Conservation (phyloP, 148 eudicot species). For the Rhododendron molle region DNA sequence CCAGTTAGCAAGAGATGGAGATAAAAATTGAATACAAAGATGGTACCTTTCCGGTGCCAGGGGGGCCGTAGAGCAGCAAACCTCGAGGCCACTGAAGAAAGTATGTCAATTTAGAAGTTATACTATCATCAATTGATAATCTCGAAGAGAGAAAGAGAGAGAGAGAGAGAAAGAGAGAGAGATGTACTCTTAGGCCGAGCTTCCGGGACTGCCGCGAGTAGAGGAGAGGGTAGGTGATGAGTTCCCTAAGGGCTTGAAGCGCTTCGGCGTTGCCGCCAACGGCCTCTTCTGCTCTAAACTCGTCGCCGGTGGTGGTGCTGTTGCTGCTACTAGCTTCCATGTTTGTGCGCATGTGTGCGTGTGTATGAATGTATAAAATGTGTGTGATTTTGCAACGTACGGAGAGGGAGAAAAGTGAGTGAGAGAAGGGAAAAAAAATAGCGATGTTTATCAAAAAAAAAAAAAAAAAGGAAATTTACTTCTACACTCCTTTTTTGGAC, state of each 20-base stretch:
- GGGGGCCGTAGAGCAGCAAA: conserved; percentile 89
- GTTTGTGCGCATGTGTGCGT: background rate
- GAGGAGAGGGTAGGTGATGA: conserved; percentile 55
- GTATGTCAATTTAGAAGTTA: background rate
- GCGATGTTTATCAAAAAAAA: too few relatives aligned
- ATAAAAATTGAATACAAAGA: background rate
- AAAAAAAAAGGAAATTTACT: too few relatives aligned
- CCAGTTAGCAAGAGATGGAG: background rate
- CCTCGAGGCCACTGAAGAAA: conserved; percentile 77
- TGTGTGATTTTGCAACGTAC: too few relatives aligned
- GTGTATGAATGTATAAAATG: background rate
- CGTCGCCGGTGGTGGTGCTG: conserved; percentile 12
- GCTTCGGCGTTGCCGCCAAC: conserved; percentile 80
- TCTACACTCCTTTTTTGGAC: too few relatives aligned
- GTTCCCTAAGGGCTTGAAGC: conserved; percentile 74
- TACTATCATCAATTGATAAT: background rate
- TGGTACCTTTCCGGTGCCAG: conserved; percentile 91
- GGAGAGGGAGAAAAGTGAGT: too few relatives aligned
- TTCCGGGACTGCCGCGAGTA: conserved; percentile 50
- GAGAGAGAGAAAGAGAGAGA: background rate
- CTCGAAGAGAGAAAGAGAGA: background rate
- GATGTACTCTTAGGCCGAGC: conserved; percentile 56
- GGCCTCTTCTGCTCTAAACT: conserved; percentile 74
- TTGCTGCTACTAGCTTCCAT: background rate
- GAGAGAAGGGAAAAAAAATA: too few relatives aligned